Percentiles rank a stretch among this genome's conserved stretches.
These are phyloP conservation scores for Scedosporium apiospermum DNA, from an alignment of 2,329 filamentous ascomycete genomes.

Conservation along the genomic window DNA sequence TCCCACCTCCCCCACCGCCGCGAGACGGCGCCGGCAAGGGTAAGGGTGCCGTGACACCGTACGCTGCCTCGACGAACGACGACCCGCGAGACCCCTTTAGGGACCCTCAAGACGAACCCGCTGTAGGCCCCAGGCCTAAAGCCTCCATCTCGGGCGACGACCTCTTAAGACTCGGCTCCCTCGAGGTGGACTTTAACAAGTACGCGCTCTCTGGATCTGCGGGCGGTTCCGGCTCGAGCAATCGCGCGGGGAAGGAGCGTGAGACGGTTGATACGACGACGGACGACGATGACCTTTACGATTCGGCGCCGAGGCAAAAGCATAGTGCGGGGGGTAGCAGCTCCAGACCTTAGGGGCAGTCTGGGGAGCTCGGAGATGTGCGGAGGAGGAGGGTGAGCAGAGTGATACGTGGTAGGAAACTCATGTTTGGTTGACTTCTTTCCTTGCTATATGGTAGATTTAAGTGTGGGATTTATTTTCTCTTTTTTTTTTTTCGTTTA, in stretches of 20 bases:
- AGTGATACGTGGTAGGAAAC: not conserved
- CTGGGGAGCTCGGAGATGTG: too few species aligned
- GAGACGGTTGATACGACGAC: not conserved
- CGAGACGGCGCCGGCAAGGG: constrained; percentile 13
- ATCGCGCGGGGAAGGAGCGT: not conserved
- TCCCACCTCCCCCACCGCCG: constrained; percentile 2
- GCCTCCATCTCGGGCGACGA: constrained; percentile 12
- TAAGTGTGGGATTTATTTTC: not conserved
- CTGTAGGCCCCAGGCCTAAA: not conserved
- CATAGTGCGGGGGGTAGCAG: not conserved
- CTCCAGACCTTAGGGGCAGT: not conserved
- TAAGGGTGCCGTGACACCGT: constrained; percentile 16
- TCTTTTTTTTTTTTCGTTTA: not conserved
- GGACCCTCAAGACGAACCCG: constrained; percentile 14
- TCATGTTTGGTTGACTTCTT: not conserved
- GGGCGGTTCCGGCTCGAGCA: not conserved
- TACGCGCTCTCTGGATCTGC: not conserved
- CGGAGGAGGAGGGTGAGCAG: too few species aligned
- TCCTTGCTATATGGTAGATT: not conserved
- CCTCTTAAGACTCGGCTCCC: constrained; percentile 24
- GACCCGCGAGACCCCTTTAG: constrained; percentile 25
- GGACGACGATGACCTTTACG: constrained; percentile 1
- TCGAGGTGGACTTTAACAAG: constrained; percentile 18
- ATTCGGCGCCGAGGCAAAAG: not conserved
- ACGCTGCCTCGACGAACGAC: constrained; percentile 13